A percentile compares a stretch with the other conserved stretches of the same genome.
phyloP scores from a whole-genome alignment of 2,329 filamentous ascomycete species.

The Verticillium klebahnii region DNA sequence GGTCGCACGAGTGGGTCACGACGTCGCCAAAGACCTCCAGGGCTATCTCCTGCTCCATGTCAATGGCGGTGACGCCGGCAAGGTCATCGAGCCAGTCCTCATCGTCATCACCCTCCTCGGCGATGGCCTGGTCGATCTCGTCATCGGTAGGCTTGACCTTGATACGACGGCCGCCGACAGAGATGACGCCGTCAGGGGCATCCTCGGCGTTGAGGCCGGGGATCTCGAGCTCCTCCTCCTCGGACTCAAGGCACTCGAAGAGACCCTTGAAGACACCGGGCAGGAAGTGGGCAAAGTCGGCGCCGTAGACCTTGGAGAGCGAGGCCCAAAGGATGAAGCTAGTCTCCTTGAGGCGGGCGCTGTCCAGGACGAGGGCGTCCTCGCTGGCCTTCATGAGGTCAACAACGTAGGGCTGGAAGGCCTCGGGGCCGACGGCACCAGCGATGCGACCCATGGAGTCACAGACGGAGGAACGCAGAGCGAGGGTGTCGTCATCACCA shows the following conservation, averaged over 20 bases:
- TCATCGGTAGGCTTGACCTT: constrained; percentile 62
- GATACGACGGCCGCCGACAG: constrained; percentile 77
- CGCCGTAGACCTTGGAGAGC: constrained; percentile 88
- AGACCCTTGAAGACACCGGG: constrained; percentile 74
- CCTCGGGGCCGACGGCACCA: constrained; percentile 74
- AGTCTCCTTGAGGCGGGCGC: constrained; percentile 88
- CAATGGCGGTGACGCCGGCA: constrained; percentile 79
- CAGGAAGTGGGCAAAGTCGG: constrained; percentile 75
- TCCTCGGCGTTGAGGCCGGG: constrained; percentile 58
- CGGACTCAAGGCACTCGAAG: constrained; percentile 78
- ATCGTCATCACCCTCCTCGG: constrained; percentile 64
- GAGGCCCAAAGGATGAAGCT: constrained; percentile 97
- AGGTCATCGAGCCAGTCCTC: constrained; percentile 83
- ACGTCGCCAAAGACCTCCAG: constrained; percentile 93
- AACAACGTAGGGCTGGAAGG: constrained; percentile 87
- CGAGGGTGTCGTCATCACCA: constrained; percentile 82
- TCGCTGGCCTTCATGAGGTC: constrained; percentile 90
- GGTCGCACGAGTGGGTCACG: constrained; percentile 76
- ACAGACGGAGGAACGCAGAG: constrained; percentile 82
- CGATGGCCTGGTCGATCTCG: constrained; percentile 49
- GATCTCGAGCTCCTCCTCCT: constrained; percentile 81
- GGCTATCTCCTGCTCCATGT: constrained; percentile 95
- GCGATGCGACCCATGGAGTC: constrained; percentile 95
- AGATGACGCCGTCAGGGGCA: constrained; percentile 60
- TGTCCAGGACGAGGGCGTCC: constrained; percentile 82